Percentiles rank a stretch among this genome's conserved stretches.
Conservation (phyloP, 1,284 basidiomycete genomes). For the Mycena sp. region DNA sequence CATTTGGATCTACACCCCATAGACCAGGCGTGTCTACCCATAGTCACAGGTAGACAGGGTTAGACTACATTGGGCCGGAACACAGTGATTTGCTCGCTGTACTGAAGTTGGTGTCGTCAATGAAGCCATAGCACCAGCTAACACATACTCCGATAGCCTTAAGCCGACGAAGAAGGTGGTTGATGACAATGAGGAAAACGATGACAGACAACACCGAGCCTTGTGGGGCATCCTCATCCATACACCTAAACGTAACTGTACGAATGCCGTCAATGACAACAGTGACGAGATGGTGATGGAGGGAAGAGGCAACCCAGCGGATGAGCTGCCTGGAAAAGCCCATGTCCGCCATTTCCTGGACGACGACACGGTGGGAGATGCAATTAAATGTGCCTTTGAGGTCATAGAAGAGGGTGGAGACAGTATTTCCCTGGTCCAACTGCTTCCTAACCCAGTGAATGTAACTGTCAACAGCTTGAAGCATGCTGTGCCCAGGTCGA, state of each 20-base stretch:
- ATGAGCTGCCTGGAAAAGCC: background rate
- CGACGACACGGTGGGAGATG: background rate
- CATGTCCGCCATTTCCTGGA: background rate
- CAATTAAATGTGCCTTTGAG: background rate
- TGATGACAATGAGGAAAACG: background rate
- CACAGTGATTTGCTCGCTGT: constrained; percentile 3
- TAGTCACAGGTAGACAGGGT: too few species aligned
- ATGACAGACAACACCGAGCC: background rate
- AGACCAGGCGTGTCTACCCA: too few species aligned
- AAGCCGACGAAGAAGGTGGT: background rate
- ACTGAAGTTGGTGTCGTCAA: background rate
- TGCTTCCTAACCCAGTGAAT: background rate
- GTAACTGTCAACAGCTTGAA: background rate
- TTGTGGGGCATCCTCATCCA: background rate
- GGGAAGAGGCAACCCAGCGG: background rate
- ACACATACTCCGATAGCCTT: background rate
- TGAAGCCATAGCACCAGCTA: background rate
- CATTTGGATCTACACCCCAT: too few species aligned
- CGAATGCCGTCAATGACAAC: background rate
- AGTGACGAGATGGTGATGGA: background rate
- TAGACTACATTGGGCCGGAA: too few species aligned
- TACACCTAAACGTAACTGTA: background rate
- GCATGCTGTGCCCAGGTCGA: background rate
- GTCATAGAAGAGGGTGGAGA: background rate
- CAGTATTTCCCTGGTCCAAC: background rate